Conservation (phyloP, 75 land plant species). For the Selaginella tamariscina region DNA sequence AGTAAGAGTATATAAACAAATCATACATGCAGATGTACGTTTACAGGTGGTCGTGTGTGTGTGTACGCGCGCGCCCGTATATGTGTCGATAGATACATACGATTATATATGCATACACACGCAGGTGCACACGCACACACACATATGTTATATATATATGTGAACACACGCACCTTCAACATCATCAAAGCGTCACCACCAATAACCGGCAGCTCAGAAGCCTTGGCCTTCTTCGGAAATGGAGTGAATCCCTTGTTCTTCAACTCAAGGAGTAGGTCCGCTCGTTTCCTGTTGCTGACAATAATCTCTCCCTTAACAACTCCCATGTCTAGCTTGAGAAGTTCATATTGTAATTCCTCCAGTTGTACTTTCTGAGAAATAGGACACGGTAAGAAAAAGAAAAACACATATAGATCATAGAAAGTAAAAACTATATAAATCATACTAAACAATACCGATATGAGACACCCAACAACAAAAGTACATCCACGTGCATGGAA, state of each 20-base stretch:
- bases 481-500: too few relatives aligned
- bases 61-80: too few relatives aligned
- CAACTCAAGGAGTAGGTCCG: conserved; percentile 65
- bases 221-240: conserved; percentile 73
- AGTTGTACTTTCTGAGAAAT: conserved; percentile 49
- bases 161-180: conserved; percentile 9
- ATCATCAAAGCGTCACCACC: conserved; percentile 40
- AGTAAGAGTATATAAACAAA: too few relatives aligned
- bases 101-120: too few relatives aligned
- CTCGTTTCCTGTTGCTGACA: conserved; percentile 79
- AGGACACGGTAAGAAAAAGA: background rate
- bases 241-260: conserved; percentile 75
- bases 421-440: conserved; percentile 21
- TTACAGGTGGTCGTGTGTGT: too few relatives aligned
- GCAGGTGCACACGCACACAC: too few relatives aligned
- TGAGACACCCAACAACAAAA: conserved; percentile 64
- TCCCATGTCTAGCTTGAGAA: conserved; percentile 64
- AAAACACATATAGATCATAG: too few relatives aligned
- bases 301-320: conserved; percentile 79
- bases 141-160: too few relatives aligned
- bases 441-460: too few relatives aligned
- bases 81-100: too few relatives aligned
- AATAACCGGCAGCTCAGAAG: conserved; percentile 41
- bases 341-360: conserved; percentile 50
- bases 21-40: too few relatives aligned